A percentile compares a stretch with the other conserved stretches of the same genome.
phyloP scores from a whole-genome alignment of 129 eudicot genomes.

The Lactuca sativa region DNA sequence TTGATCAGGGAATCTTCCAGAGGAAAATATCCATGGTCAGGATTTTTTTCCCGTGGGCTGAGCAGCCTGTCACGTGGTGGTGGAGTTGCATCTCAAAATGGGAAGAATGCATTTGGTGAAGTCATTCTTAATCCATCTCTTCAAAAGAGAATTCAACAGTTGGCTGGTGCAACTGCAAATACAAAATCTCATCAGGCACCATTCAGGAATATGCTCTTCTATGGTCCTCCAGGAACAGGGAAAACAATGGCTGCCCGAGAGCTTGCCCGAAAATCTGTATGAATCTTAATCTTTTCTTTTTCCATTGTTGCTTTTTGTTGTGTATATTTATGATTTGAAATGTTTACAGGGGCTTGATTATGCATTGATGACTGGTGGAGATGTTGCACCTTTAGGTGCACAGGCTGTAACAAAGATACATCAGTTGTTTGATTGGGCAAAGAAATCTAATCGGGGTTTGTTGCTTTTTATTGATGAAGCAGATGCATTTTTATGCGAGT shows the following conservation, averaged over 20 bases:
- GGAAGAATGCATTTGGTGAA: slow-evolving; percentile 87
- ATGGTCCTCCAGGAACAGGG: slow-evolving; percentile 99
- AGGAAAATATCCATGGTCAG: slow-evolving; percentile 98
- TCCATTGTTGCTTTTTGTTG: neutral
- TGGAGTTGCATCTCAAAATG: slow-evolving; percentile 40
- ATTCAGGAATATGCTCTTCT: slow-evolving; percentile 90
- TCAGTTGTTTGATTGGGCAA: slow-evolving; percentile 95
- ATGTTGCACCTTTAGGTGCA: slow-evolving; percentile 98
- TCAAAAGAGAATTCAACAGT: slow-evolving; percentile 80
- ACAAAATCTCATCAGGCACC: slow-evolving; percentile 97
- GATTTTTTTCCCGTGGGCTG: slow-evolving; percentile 62
- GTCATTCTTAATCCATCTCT: slow-evolving; percentile 87
- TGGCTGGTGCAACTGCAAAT: slow-evolving; percentile 94
- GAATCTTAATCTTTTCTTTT: slow-evolving; percentile 20
- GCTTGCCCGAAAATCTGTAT: slow-evolving; percentile 91
- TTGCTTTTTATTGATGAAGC: slow-evolving; percentile 97
- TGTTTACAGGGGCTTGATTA: slow-evolving; percentile 91
- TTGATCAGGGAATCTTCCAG: slow-evolving; percentile 90
- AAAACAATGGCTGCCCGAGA: slow-evolving; percentile 99
- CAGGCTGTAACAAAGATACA: slow-evolving; percentile 98
- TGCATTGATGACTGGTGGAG: slow-evolving; percentile 99
- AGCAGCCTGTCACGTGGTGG: slow-evolving; percentile 44
- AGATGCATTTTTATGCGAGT: slow-evolving; percentile 99
- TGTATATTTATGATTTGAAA: slow-evolving; percentile 6
- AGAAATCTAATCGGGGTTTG: slow-evolving; percentile 87